phyloP scores from a whole-genome alignment of 139 green algal species.

The Tetradesmus lagerheimii region DNA sequence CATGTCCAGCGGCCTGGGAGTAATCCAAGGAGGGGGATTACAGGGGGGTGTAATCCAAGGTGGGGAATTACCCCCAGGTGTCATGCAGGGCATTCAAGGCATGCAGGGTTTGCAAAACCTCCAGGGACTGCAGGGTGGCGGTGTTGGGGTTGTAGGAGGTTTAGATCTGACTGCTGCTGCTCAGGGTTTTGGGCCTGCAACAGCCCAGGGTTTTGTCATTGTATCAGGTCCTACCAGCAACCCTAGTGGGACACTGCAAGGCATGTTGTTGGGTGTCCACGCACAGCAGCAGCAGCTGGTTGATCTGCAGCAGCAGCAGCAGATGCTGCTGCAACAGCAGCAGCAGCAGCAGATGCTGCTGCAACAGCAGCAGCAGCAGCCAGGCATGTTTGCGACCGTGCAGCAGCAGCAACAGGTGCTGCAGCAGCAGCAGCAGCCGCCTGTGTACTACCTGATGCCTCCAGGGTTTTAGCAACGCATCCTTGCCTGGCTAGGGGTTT shows the following conservation, averaged over 20 bases:
- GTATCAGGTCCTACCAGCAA: not conserved
- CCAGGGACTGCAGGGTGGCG: not conserved
- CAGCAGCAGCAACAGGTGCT: conserved; percentile 10
- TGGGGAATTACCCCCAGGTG: not conserved
- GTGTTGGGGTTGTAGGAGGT: not conserved
- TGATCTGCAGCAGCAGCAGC: not conserved
- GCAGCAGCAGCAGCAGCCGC: not conserved
- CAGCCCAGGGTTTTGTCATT: not conserved
- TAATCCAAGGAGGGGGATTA: not conserved
- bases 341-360: not conserved
- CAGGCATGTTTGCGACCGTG: not conserved
- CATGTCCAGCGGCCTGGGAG: not conserved
- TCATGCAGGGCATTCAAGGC: not conserved
- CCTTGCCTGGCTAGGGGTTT: too few species aligned
- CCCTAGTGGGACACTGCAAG: not conserved
- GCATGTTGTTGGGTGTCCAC: not conserved
- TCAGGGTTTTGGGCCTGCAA: too few species aligned
- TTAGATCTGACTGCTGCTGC: not conserved
- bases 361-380: not conserved
- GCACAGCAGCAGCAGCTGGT: not conserved
- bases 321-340: not conserved
- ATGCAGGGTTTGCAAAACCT: not conserved
- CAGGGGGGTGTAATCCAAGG: not conserved
- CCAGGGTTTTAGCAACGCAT: not conserved
- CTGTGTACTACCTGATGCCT: not conserved